Evolutionary conservation across 2,329 filamentous ascomycete species (phyloP).

Genomic region (Decorospora gaudefroyi): DNA sequence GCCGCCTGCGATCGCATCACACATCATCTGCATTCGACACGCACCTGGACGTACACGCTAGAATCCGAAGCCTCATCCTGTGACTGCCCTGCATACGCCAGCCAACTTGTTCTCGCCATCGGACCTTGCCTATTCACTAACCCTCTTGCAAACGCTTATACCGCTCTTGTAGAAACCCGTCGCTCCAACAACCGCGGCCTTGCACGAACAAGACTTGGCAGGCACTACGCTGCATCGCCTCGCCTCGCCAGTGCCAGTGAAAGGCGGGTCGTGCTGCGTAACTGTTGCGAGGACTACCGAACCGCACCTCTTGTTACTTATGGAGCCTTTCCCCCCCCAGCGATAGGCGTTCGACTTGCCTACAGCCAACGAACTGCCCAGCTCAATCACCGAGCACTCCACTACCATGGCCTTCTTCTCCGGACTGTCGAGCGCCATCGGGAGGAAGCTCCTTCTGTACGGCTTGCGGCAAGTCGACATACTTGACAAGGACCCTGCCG

Average conservation of each 20-base stretch:
- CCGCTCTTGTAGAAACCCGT: conserved; percentile 2
- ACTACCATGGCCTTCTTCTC: conserved; percentile 64
- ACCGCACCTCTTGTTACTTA: conserved; percentile 23
- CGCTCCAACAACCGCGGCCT: conserved; percentile 3
- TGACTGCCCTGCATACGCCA: conserved; percentile 4
- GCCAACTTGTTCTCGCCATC: conserved; percentile 1
- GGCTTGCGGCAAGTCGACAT: conserved; percentile 81
- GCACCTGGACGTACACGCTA: conserved; percentile 25
- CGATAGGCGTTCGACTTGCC: conserved; percentile 40
- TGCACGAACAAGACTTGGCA: conserved; percentile 8
- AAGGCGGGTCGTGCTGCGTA: conserved; percentile 9
- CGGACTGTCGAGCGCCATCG: conserved; percentile 74
- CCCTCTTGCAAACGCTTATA: conserved; percentile 7
- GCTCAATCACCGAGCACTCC: conserved; percentile 16
- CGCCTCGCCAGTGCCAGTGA: conserved; percentile 1
- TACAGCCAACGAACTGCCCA: conserved; percentile 15
- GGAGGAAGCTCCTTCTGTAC: conserved; percentile 87
- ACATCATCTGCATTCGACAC: conserved; percentile 35
- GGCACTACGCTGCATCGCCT: conserved; percentile 11
- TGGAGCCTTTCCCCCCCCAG: conserved; percentile 31
- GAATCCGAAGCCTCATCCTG: conserved; percentile 12
- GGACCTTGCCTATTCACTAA: conserved; percentile 3
- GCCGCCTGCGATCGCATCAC: conserved; percentile 28
- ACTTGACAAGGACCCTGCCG: conserved; percentile 83
- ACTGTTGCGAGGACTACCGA: conserved; percentile 5